Evolutionary conservation across 192 early-diverging fungal species (phyloP).

Genomic region (Neocallimastix lanati): DNA sequence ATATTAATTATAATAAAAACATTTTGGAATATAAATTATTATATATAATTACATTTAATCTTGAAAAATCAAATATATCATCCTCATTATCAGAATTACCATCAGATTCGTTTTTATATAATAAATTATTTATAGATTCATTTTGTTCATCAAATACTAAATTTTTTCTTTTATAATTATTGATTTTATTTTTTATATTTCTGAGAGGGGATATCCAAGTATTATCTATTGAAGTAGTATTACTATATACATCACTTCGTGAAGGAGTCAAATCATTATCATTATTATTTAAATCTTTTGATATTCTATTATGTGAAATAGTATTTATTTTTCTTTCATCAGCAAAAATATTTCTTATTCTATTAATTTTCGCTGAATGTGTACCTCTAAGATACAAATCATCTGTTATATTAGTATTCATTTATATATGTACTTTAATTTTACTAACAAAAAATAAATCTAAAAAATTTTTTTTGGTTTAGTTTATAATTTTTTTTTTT

Average conservation of each 20-base stretch:
- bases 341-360: not conserved
- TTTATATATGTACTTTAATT: not conserved
- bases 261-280: not conserved
- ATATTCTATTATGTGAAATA: not conserved
- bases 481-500: no score
- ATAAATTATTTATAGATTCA: not conserved
- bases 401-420: not conserved
- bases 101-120: not conserved
- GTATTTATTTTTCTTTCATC: not conserved
- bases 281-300: not conserved
- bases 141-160: not conserved
- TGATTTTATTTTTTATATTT: not conserved
- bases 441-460: no score
- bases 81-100: not conserved
- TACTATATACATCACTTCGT: not conserved
- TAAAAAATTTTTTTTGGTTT: no score
- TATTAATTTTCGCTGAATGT: not conserved
- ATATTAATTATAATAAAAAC: no score
- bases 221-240: not conserved
- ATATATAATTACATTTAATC: not conserved
- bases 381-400: not conserved
- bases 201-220: not conserved
- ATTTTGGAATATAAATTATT: no score
- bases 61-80: not conserved
- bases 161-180: not conserved